Conservation (phyloP, 2,329 filamentous ascomycete species). For the Arthroderma sp. region DNA sequence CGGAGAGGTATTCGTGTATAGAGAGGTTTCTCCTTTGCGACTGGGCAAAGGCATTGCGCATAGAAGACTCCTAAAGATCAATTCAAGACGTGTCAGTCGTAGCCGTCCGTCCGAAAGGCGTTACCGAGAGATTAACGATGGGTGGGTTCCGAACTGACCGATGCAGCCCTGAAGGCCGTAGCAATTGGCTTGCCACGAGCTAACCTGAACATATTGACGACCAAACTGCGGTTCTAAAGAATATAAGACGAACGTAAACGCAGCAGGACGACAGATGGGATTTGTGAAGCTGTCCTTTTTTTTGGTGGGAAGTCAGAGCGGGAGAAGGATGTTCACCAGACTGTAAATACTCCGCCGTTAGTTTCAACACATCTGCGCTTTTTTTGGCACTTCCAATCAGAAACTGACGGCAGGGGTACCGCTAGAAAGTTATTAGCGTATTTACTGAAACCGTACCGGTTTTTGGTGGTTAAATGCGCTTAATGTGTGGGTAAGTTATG, state of each 20-base stretch:
- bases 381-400: too few species aligned
- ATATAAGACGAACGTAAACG: constrained; percentile 1
- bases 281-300: too few species aligned
- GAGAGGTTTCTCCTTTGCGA: constrained; percentile 82
- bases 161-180: constrained; percentile 63
- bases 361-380: too few species aligned
- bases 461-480: too few species aligned
- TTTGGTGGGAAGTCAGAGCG: too few species aligned
- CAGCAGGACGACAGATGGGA: too few species aligned
- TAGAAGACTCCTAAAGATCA: constrained; percentile 40
- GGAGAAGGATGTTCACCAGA: too few species aligned
- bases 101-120: neutral
- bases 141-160: constrained; percentile 41
- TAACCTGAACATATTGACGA: constrained; percentile 68
- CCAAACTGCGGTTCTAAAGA: constrained; percentile 4
- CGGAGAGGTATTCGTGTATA: constrained; percentile 97
- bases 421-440: too few species aligned
- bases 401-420: too few species aligned
- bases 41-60: constrained; percentile 42
- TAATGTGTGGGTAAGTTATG: too few species aligned
- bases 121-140: constrained; percentile 3
- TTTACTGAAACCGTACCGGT: too few species aligned
- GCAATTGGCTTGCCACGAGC: constrained; percentile 69
- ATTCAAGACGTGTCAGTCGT: constrained; percentile 16
- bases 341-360: too few species aligned